Evolutionary conservation across 1,139 yeast species (phyloP), one percentile per base, ranked within the genome.

Genomic region (Hansenula sp.): DNA sequence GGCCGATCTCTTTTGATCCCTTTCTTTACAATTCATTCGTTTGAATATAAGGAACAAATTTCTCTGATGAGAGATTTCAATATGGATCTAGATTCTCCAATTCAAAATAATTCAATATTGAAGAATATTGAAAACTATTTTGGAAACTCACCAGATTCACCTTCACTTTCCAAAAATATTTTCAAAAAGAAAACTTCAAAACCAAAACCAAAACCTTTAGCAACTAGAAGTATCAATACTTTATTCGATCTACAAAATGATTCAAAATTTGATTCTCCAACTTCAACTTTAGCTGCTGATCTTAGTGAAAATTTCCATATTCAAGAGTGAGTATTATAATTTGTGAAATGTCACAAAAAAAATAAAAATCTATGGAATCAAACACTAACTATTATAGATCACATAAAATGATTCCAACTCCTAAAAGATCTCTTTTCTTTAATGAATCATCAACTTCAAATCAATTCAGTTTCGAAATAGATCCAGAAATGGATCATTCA

Each of bases 251-350:
- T 65, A 13, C 59, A 59, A 46, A 57, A 61, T 20, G 68, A 62
- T 29, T 25, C 47, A 3, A 38, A 39, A 25, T 48, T 37, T 30
- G 51, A 52, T 28, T 51, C 56, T 46, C 79, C 81, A 11, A 60
- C 74, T 1, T 57, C 71, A 13, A 61, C 69, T 0, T 54, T 72
- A 41, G 75, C 74, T 2, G 75, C 73, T 13, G 76, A 72, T 46
- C 59, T 72, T 43, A 60, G 69, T 18, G 66, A 67, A 47, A 72
- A 71, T 57, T 72, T 71, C 55, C 75, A 68, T 51, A 68, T 70
- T 41, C 63, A 47, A 53, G 39, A 52, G 57, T 55, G 47, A 36
- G 55, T 45, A 20, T 20, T 37, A 29, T 21, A 16, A 8, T 25
- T 34, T 18, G 20, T 29, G 32, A 13, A 13, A n/a, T 16, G 19